Percentiles rank a stretch among this genome's conserved stretches.
Conservation (phyloP, 2,329 filamentous ascomycete species). For the Graphium sp. region DNA sequence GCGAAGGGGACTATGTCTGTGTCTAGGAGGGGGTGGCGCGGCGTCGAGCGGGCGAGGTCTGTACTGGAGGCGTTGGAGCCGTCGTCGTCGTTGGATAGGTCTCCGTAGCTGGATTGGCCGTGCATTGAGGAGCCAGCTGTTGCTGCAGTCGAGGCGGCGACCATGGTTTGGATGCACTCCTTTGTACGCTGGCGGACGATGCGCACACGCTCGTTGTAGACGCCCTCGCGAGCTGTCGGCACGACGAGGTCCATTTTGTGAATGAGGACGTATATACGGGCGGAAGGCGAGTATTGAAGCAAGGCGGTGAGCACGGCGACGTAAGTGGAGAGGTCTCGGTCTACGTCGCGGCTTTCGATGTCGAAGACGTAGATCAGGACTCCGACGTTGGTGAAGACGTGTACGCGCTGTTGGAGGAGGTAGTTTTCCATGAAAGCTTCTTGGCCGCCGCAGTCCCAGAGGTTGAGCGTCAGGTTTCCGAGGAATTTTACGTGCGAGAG, state of each 20-base stretch:
- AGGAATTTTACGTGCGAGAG: slow-evolving; percentile 98
- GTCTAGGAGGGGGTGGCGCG: slow-evolving; percentile 11
- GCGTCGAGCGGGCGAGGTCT: slow-evolving; percentile 5
- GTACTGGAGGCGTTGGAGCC: too few relatives aligned
- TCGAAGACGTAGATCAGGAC: slow-evolving; percentile 99
- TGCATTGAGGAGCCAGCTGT: slow-evolving; percentile 12
- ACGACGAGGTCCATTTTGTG: slow-evolving; percentile 99
- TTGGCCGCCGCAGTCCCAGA: slow-evolving; percentile 98
- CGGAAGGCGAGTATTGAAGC: slow-evolving; percentile 62
- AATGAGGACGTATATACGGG: slow-evolving; percentile 84
- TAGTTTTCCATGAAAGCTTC: slow-evolving; percentile 99
- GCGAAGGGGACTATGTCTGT: slow-evolving; percentile 62
- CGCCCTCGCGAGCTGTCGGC: slow-evolving; percentile 55
- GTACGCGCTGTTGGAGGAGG: slow-evolving; percentile 82
- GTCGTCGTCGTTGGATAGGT: slow-evolving; percentile 16
- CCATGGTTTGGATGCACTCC: too few relatives aligned
- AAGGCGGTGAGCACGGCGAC: slow-evolving; percentile 78
- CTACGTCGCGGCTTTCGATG: slow-evolving; percentile 88
- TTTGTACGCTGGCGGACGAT: slow-evolving; percentile 59
- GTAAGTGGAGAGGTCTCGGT: slow-evolving; percentile 85
- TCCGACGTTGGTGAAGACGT: slow-evolving; percentile 92
- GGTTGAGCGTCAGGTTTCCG: slow-evolving; percentile 88
- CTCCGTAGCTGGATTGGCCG: slow-evolving; percentile 9
- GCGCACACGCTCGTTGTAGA: slow-evolving; percentile 71
- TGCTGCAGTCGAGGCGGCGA: slow-evolving; percentile 9